phyloP scores from a whole-genome alignment of 306 rosid genomes.

The Lupinus albus region DNA sequence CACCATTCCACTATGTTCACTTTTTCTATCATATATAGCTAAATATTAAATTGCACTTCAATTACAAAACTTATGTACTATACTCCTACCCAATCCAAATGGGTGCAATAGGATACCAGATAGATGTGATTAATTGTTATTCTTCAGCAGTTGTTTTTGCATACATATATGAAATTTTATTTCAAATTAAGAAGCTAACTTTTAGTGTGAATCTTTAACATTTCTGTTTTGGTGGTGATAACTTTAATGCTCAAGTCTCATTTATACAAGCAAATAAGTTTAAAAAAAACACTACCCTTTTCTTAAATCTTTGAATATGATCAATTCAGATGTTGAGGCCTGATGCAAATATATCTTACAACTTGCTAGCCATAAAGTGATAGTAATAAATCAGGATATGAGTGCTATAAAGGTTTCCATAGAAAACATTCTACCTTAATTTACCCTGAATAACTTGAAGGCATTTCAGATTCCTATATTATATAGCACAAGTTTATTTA shows the following conservation, averaged over 20 bases:
- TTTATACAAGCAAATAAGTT: no score
- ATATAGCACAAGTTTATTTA: no score
- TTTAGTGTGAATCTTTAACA: conserved; percentile 17
- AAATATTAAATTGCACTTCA: conserved; percentile 14
- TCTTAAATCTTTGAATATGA: no score
- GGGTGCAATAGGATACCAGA: conserved; percentile 29
- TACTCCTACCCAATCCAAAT: conserved; percentile 17
- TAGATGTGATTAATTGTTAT: conserved; percentile 29
- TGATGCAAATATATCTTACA: no score
- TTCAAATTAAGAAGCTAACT: conserved; percentile 11
- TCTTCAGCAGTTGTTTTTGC: conserved; percentile 39
- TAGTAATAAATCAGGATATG: no score
- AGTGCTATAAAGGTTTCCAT: no score
- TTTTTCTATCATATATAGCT: no score
- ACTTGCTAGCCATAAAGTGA: no score
- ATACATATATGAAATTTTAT: conserved; percentile 19
- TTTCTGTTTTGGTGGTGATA: not conserved
- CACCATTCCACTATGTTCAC: no score
- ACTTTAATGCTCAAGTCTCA: not conserved
- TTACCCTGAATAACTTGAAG: not conserved
- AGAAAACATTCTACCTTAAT: not conserved
- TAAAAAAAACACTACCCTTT: no score
- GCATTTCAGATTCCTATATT: conserved; percentile 2
- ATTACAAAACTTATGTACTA: conserved; percentile 24
- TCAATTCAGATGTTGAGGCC: no score